Evolutionary conservation across 106 monocot genomes (phyloP), one percentile per base, ranked within the genome.

Genomic region (Dendrobium chrysotoxum): DNA sequence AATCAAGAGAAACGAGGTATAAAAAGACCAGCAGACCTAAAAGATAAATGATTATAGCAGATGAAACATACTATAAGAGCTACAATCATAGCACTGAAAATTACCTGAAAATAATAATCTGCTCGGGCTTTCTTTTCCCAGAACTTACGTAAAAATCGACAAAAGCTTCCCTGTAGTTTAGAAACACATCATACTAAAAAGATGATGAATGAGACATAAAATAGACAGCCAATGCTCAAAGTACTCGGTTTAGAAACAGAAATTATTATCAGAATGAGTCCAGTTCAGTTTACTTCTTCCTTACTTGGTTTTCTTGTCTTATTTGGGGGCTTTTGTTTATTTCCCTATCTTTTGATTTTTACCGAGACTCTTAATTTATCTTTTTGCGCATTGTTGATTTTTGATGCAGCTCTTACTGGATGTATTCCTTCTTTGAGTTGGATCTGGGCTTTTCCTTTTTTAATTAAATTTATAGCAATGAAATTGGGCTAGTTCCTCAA

Each of bases 71-170:
- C 5, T 16, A 55, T 55, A 20, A 55, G 20, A 55, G 55, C 11
- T 4, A 16, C 20, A 55, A 53, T 55, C 55, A 55, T 55, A 15
- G 13, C 4, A 20, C 55, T 55, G 55, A 20, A 55, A 55, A 31
- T 44, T 84, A 93, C 96, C 96, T 84, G 80, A 97, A 97, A 50
- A 97, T 90, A 10, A 97, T 88, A 39, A 97, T 81, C 11, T 92
- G 87, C 2, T 92, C 92, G 21, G 96, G 96, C 77, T 90, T 93
- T 79, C 86, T 83, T 75, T 94, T 92, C 2, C 85, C 86, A 40
- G 96, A 94, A 80, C 87, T 94, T 5, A 76, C 77, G 77, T 94
- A 97, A 38, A 97, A 97, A 47, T 97, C 96, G 58, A 94, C 8
- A 72, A 97, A 21, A 16, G 88, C 80, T 41, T 97, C 92, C 83